A percentile compares a stretch with the other conserved stretches of the same genome.
Conservation (phyloP, 2,329 filamentous ascomycete genomes). For the Arthrobotrys sphaeroides region DNA sequence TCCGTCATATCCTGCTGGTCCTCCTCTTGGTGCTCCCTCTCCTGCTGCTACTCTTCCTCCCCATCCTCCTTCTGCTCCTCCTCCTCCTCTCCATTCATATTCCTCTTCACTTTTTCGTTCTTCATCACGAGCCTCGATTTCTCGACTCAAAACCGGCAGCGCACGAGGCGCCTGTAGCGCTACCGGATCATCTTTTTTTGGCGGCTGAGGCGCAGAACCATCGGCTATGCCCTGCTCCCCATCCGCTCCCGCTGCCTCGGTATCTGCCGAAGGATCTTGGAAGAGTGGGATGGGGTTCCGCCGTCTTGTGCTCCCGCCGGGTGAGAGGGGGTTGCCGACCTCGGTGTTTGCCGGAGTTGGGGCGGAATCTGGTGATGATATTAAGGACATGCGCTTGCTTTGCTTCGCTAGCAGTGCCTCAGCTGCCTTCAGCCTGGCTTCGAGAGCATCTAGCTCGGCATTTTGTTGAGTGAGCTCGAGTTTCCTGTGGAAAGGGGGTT, state of each 20-base stretch:
- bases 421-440: constrained; percentile 57
- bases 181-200: constrained; percentile 55
- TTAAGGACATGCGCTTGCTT: constrained; percentile 34
- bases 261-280: constrained; percentile 21
- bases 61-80: constrained; percentile 7
- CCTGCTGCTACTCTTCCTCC: no score
- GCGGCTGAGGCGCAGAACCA: constrained; percentile 38
- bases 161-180: constrained; percentile 54
- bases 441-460: constrained; percentile 56
- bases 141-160: constrained; percentile 50
- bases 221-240: constrained; percentile 39
- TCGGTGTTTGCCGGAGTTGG: constrained; percentile 45
- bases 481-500: constrained; percentile 52
- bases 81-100: constrained; percentile 4
- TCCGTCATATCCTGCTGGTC: constrained; percentile 7
- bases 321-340: constrained; percentile 33
- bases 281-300: constrained; percentile 51
- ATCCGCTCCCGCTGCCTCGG: constrained; percentile 19
- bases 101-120: not conserved
- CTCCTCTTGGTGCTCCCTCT: not conserved
- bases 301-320: constrained; percentile 25
- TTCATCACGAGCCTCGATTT: constrained; percentile 49
- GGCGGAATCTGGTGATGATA: constrained; percentile 27
- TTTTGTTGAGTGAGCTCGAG: constrained; percentile 57
- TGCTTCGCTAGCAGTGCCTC: constrained; percentile 57